Percentiles rank a stretch among this genome's conserved stretches.
phyloP scores from a whole-genome alignment of 768 basidiomycete species.

The Calocera viscosa region DNA sequence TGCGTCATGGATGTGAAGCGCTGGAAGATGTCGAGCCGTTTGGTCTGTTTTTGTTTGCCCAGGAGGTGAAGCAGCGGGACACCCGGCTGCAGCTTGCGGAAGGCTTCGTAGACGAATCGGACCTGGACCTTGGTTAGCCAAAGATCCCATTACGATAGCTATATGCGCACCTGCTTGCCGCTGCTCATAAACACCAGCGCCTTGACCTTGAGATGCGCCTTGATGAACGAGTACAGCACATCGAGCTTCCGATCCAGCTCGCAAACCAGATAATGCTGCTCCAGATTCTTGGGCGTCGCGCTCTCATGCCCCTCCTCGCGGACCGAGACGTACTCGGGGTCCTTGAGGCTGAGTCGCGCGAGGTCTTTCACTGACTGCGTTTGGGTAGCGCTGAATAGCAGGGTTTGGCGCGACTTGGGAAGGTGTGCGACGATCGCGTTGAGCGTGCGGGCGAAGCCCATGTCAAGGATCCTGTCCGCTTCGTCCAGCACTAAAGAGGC shows the following conservation, averaged over 20 bases:
- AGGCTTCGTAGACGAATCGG: slow-evolving; percentile 89
- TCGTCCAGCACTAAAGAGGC: slow-evolving; percentile 69
- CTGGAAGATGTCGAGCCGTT: slow-evolving; percentile 68
- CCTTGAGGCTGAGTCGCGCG: slow-evolving; percentile 75
- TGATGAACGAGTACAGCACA: slow-evolving; percentile 87
- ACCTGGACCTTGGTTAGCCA: slow-evolving; percentile 29
- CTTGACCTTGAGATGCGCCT: slow-evolving; percentile 82
- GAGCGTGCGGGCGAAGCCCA: slow-evolving; percentile 84
- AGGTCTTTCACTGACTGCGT: slow-evolving; percentile 79
- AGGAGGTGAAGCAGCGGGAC: slow-evolving; percentile 85
- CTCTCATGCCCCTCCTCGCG: slow-evolving; percentile 30
- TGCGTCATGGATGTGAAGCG: slow-evolving; percentile 72
- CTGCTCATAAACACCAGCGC: slow-evolving; percentile 87
- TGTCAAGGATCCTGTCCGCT: slow-evolving; percentile 90
- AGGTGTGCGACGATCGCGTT: slow-evolving; percentile 86
- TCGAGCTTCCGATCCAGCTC: slow-evolving; percentile 80
- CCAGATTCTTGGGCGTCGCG: slow-evolving; percentile 62
- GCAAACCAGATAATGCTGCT: slow-evolving; percentile 80
- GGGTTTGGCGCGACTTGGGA: slow-evolving; percentile 80
- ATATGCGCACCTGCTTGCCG: slow-evolving; percentile 66
- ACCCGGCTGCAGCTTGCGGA: slow-evolving; percentile 91
- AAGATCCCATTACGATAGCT: not conserved
- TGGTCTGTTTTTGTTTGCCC: slow-evolving; percentile 92
- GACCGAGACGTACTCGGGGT: slow-evolving; percentile 63
- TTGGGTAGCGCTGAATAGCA: slow-evolving; percentile 95